These are phyloP conservation scores for Exobasidium cylindrosporum DNA, from an alignment of 1,284 basidiomycete genomes.

Conservation along the genomic window DNA sequence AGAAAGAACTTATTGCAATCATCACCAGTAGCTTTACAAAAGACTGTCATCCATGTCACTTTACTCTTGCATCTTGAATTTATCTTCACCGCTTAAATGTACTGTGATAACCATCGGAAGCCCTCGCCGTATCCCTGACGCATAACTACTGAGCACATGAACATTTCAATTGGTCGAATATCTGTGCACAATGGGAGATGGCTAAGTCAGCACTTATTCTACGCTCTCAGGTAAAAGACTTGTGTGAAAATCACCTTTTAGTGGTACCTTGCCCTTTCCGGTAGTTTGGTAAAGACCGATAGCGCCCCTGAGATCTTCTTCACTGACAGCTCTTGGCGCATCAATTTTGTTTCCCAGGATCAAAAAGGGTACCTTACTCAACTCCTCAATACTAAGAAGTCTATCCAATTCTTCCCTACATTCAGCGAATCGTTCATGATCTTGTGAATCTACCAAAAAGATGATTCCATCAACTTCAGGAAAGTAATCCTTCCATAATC, in stretches of 20 bases:
- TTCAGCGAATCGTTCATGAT: constrained; percentile 92
- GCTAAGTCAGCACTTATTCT: not conserved
- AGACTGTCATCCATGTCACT: too few relatives aligned
- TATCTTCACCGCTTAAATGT: constrained; percentile 59
- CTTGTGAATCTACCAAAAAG: constrained; percentile 95
- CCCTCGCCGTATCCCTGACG: constrained; percentile 98
- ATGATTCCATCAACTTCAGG: constrained; percentile 98
- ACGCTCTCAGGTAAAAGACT: too few relatives aligned
- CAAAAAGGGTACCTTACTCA: constrained; percentile 91
- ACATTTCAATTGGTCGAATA: constrained; percentile 97
- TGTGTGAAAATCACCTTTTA: constrained; percentile 14
- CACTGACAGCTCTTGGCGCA: constrained; percentile 91
- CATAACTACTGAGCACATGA: constrained; percentile 99
- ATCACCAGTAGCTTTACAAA: too few relatives aligned
- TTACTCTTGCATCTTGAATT: too few relatives aligned
- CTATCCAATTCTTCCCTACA: constrained; percentile 96
- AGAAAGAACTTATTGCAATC: too few relatives aligned
- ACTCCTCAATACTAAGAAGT: constrained; percentile 78
- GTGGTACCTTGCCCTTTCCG: constrained; percentile 64
- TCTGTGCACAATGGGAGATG: constrained; percentile 71
- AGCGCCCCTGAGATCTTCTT: constrained; percentile 93
- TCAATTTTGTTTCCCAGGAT: constrained; percentile 99
- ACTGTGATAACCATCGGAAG: constrained; percentile 99
- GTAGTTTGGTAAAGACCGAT: constrained; percentile 97
- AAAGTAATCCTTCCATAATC: constrained; percentile 99